Evolutionary conservation across 495 filamentous ascomycete genomes (phyloP).

Genomic region (Pyrenopolyporus hunteri): DNA sequence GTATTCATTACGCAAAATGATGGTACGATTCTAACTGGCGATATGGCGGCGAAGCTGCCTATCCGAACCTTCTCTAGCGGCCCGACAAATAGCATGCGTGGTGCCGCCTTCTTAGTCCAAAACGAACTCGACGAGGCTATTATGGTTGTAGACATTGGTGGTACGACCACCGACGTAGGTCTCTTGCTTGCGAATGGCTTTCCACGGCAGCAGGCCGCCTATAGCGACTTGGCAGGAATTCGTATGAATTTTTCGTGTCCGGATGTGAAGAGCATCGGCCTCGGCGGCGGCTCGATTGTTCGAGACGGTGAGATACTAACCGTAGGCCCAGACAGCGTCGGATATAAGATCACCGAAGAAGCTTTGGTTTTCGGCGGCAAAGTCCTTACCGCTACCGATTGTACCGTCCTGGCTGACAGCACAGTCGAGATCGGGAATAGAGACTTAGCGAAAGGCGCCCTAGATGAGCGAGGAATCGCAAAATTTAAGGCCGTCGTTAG

Average conservation of each 20-base stretch:
- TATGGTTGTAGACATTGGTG: slow-evolving; percentile 59
- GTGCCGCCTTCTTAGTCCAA: slow-evolving; percentile 56
- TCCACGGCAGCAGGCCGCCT: slow-evolving; percentile 61
- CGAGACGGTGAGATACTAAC: slow-evolving; percentile 46
- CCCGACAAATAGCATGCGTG: slow-evolving; percentile 63
- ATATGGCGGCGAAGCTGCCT: slow-evolving; percentile 56
- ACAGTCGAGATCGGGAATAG: slow-evolving; percentile 48
- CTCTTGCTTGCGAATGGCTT: slow-evolving; percentile 59
- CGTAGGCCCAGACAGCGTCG: slow-evolving; percentile 63
- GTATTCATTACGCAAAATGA: slow-evolving; percentile 65
- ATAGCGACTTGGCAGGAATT: slow-evolving; percentile 57
- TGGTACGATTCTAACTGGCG: slow-evolving; percentile 57
- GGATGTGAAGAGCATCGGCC: slow-evolving; percentile 58
- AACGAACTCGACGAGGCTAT: slow-evolving; percentile 45
- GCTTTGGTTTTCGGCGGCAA: slow-evolving; percentile 59
- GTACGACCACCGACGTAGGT: slow-evolving; percentile 63
- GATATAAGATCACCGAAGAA: slow-evolving; percentile 56
- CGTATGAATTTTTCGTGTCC: slow-evolving; percentile 61
- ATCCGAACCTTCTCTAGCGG: slow-evolving; percentile 62
- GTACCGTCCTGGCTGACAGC: slow-evolving; percentile 49
- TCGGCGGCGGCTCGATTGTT: slow-evolving; percentile 61
- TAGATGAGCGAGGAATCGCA: slow-evolving; percentile 36
- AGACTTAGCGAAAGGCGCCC: slow-evolving; percentile 32
- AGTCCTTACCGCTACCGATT: slow-evolving; percentile 58
- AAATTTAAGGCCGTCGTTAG: slow-evolving; percentile 46